Conservation (phyloP, 768 basidiomycete species). For the Paxillus involutus region DNA sequence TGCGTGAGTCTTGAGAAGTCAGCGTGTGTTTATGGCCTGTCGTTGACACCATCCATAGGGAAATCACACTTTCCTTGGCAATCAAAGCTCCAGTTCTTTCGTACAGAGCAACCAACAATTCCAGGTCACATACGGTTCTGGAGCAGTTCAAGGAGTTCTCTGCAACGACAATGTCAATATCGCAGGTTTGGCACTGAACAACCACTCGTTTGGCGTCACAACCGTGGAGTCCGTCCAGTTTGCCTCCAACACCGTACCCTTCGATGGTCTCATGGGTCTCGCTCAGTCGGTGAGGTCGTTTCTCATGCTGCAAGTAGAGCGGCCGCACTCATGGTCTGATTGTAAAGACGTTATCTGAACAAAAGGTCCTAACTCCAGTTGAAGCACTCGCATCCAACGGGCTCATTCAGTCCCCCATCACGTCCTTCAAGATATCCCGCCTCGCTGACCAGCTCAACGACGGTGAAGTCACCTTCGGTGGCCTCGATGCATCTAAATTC, state of each 20-base stretch:
- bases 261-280: slow-evolving; percentile 79
- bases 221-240: slow-evolving; percentile 62
- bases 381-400: slow-evolving; percentile 63
- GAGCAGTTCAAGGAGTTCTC: slow-evolving; percentile 63
- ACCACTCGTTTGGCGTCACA: slow-evolving; percentile 71
- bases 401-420: slow-evolving; percentile 61
- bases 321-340: background rate
- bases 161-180: slow-evolving; percentile 62
- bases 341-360: slow-evolving; percentile 57
- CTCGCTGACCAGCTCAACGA: slow-evolving; percentile 62
- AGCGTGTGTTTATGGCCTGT: background rate
- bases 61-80: slow-evolving; percentile 66
- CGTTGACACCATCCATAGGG: slow-evolving; percentile 40
- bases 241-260: slow-evolving; percentile 44
- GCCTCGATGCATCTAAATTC: slow-evolving; percentile 70
- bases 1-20: slow-evolving; percentile 36
- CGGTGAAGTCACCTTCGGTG: slow-evolving; percentile 83
- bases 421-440: slow-evolving; percentile 80
- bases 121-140: slow-evolving; percentile 68
- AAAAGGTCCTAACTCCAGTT: slow-evolving; percentile 64
- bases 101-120: slow-evolving; percentile 49
- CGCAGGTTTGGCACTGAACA: slow-evolving; percentile 56
- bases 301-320: slow-evolving; percentile 7
- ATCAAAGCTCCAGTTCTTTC: slow-evolving; percentile 62
- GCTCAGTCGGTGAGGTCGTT: slow-evolving; percentile 58